Percentiles rank a stretch among this genome's conserved stretches.
These are phyloP conservation scores for Xerocomus amazonicus DNA, from an alignment of 1,284 basidiomycete species.

Conservation along the genomic window DNA sequence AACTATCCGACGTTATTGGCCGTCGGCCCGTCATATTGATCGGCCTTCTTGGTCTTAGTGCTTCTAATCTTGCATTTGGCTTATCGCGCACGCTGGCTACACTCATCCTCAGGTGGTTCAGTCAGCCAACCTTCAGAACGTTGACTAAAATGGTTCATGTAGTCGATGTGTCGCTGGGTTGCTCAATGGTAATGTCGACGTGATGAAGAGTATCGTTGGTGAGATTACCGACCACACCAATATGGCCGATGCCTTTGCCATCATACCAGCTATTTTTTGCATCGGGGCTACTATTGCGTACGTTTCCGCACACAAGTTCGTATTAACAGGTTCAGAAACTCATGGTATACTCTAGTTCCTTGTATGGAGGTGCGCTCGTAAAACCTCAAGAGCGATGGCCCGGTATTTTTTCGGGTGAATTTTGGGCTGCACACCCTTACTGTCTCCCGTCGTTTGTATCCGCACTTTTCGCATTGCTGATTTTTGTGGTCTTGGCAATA, in stretches of 20 bases:
- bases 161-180: neutral
- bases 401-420: neutral
- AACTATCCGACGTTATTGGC: neutral
- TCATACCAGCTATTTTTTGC: neutral
- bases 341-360: neutral
- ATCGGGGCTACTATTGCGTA: neutral
- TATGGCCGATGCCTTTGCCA: neutral
- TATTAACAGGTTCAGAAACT: neutral
- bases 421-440: neutral
- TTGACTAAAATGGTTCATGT: neutral
- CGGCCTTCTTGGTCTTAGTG: neutral
- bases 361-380: neutral
- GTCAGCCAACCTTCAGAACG: too few relatives aligned
- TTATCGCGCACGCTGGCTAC: neutral
- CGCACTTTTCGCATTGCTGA: neutral
- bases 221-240: slow-evolving; percentile 1
- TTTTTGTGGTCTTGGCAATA: neutral
- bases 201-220: neutral
- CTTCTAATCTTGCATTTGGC: neutral
- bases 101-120: neutral
- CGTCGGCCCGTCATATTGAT: neutral
- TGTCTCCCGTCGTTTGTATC: neutral
- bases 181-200: too few relatives aligned
- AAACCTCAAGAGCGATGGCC: slow-evolving; percentile 1
- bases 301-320: neutral